Evolutionary conservation across 1,284 basidiomycete species (phyloP).

Genomic region (Abortiporus biennis): DNA sequence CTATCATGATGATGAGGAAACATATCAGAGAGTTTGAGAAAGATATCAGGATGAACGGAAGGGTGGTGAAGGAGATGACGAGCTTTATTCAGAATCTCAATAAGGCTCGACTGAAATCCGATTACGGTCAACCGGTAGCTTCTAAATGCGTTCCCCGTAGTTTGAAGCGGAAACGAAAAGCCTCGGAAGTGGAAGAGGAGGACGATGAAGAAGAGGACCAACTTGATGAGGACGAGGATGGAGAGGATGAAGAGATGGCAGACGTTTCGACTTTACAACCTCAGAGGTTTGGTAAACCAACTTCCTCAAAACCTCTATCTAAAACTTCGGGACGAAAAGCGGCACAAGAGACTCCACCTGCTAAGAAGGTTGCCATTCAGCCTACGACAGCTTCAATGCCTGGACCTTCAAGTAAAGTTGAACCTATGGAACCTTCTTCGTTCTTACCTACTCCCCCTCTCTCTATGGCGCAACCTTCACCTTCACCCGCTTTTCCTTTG

Average conservation of each 20-base stretch:
- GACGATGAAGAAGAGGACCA: not conserved
- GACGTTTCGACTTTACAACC: no score
- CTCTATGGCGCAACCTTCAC: not conserved
- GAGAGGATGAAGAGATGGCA: not conserved
- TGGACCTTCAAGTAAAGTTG: not conserved
- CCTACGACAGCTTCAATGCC: not conserved
- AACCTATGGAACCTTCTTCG: not conserved
- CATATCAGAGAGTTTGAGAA: conserved; percentile 33
- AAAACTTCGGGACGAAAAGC: no score
- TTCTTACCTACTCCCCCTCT: not conserved
- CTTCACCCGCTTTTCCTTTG: not conserved
- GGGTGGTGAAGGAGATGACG: conserved; percentile 33
- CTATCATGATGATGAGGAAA: conserved; percentile 35
- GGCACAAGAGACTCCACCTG: no score
- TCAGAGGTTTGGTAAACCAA: no score
- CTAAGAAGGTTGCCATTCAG: not conserved
- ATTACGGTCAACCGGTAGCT: conserved; percentile 18
- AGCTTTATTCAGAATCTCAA: conserved; percentile 30
- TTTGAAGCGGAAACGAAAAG: conserved; percentile 8
- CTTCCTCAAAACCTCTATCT: not conserved
- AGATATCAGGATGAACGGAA: conserved; percentile 38
- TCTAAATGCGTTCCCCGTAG: conserved; percentile 7
- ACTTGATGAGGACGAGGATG: not conserved
- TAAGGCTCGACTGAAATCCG: conserved; percentile 13
- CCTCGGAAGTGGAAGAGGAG: not conserved